Conservation (phyloP, 176 grass and related monocot genomes). For the Paspalum vaginatum region DNA sequence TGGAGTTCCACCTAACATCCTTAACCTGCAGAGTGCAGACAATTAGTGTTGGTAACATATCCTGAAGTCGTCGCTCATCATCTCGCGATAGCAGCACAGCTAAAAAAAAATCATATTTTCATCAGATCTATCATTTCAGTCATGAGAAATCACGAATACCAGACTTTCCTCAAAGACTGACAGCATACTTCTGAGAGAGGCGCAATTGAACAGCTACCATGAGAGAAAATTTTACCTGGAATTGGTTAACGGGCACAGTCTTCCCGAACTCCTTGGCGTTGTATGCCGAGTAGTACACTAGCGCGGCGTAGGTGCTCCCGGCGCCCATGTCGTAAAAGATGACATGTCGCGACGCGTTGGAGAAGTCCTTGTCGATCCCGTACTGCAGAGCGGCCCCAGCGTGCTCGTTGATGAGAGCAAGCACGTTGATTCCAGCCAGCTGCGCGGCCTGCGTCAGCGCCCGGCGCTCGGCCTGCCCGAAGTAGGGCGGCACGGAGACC, state of each 20-base stretch:
- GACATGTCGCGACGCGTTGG: slow-evolving; percentile 79
- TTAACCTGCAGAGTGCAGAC: slow-evolving; percentile 61
- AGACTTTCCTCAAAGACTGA: background rate
- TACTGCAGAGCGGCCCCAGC: slow-evolving; percentile 96
- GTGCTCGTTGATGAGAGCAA: slow-evolving; percentile 94
- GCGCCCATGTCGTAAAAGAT: slow-evolving; percentile 98
- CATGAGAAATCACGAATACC: slow-evolving; percentile 2
- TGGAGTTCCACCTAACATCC: slow-evolving; percentile 95
- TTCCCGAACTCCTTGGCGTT: slow-evolving; percentile 86
- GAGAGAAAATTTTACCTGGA: slow-evolving; percentile 61
- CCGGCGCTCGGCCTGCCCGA: slow-evolving; percentile 87
- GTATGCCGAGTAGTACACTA: slow-evolving; percentile 90
- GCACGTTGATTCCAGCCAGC: slow-evolving; percentile 83
- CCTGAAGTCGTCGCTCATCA: background rate
- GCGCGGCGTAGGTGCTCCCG: slow-evolving; percentile 89
- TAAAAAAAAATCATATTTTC: background rate
- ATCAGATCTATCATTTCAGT: slow-evolving; percentile 28
- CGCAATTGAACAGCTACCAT: slow-evolving; percentile 12
- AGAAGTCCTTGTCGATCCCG: slow-evolving; percentile 96
- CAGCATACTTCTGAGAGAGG: background rate
- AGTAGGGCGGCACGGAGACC: slow-evolving; percentile 83
- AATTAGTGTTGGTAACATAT: background rate
- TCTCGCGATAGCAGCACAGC: background rate
- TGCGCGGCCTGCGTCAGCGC: slow-evolving; percentile 81
- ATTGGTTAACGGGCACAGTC: slow-evolving; percentile 78